phyloP scores from a whole-genome alignment of 208 protist genomes.

The Endotrypanum monterogeii region DNA sequence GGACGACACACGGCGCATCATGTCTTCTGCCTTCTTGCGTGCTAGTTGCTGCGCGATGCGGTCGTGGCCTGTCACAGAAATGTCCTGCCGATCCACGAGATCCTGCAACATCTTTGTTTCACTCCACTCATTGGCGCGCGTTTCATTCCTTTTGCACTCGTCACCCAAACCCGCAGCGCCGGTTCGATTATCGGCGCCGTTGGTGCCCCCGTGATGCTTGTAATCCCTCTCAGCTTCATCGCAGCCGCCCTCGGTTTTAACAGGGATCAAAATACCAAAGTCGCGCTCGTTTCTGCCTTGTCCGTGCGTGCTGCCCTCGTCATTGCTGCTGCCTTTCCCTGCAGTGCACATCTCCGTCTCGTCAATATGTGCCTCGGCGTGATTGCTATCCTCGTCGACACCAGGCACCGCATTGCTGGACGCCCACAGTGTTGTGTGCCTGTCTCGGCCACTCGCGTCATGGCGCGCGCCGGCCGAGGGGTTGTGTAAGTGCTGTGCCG shows the following conservation, averaged over 20 bases:
- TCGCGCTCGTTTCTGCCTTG: constrained; percentile 21
- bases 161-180: not conserved
- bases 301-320: not conserved
- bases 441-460: constrained; percentile 4
- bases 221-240: not conserved
- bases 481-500: constrained; percentile 36
- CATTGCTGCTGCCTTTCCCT: not conserved
- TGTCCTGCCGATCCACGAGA: constrained; percentile 58
- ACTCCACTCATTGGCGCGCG: constrained; percentile 4
- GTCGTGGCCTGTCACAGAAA: constrained; percentile 45
- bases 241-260: constrained; percentile 16
- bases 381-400: constrained; percentile 15
- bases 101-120: constrained; percentile 49
- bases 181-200: not conserved
- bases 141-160: not conserved
- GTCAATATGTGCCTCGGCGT: not conserved
- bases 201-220: not conserved
- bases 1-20: constrained; percentile 48
- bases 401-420: constrained; percentile 22
- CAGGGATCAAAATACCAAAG: constrained; percentile 30
- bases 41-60: constrained; percentile 51
- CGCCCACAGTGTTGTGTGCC: constrained; percentile 9
- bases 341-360: not conserved
- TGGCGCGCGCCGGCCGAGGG: not conserved
- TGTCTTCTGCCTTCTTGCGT: constrained; percentile 44